These are phyloP conservation scores for Colletotrichum limetticola DNA, from an alignment of 2,329 filamentous ascomycete species.

Conservation along the genomic window DNA sequence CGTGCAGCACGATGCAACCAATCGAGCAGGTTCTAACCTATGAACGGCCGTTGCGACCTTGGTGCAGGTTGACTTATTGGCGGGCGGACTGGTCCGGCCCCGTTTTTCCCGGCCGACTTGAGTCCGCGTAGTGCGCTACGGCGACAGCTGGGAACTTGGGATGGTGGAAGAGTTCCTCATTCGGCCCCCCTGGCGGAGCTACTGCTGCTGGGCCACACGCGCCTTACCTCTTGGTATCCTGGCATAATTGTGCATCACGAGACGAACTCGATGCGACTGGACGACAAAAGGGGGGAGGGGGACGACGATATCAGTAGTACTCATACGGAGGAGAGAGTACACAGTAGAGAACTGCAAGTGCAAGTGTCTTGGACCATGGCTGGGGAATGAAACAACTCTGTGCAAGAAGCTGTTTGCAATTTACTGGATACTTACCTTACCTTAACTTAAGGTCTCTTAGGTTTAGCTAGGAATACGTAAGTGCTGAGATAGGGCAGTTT, in stretches of 20 bases:
- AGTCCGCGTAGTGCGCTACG: slow-evolving; percentile 9
- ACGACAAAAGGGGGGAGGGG: neutral
- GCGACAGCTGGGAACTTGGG: neutral
- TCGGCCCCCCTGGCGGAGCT: slow-evolving; percentile 21
- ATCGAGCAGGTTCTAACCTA: slow-evolving; percentile 11
- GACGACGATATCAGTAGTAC: neutral
- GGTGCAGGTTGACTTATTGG: neutral
- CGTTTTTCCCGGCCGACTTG: slow-evolving; percentile 24
- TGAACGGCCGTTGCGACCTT: neutral
- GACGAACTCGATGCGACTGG: neutral
- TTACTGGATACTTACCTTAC: too few species aligned
- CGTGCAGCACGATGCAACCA: slow-evolving; percentile 32
- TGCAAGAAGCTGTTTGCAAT: too few species aligned
- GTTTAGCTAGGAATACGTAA: neutral
- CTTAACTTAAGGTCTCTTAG: too few species aligned
- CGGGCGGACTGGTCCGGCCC: slow-evolving; percentile 2
- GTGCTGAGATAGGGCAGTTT: neutral
- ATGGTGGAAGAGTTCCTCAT: slow-evolving; percentile 20
- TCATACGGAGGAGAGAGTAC: neutral
- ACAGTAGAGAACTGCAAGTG: neutral
- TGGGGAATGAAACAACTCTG: neutral
- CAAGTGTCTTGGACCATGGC: neutral
- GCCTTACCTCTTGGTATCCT: slow-evolving; percentile 2
- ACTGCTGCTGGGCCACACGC: slow-evolving; percentile 23
- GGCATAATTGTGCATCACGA: slow-evolving; percentile 1